Evolutionary conservation across 257 asterid species (phyloP).

Genomic region (Solanum pimpinellifolium): DNA sequence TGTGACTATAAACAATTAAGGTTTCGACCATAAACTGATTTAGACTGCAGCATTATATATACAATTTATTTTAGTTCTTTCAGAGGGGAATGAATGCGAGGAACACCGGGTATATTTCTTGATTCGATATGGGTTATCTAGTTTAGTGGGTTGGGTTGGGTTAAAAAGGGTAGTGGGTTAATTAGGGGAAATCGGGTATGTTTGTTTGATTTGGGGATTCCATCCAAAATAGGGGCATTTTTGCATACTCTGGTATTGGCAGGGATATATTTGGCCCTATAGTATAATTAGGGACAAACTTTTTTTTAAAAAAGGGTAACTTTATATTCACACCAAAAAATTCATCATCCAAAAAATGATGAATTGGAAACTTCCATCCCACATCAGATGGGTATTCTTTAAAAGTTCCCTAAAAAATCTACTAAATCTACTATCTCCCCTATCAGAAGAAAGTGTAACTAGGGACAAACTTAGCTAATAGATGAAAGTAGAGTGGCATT

Average conservation of each 20-base stretch:
- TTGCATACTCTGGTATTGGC: not conserved
- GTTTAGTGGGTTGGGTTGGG: not conserved
- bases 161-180: not conserved
- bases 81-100: not conserved
- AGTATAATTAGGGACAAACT: not conserved
- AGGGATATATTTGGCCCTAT: not conserved
- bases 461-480: not conserved
- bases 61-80: not conserved
- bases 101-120: not conserved
- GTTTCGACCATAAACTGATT: not conserved
- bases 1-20: not conserved
- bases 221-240: not conserved
- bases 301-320: not conserved
- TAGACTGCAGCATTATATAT: not conserved
- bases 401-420: no score
- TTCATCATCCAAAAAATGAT: no score
- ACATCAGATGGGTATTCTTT: no score
- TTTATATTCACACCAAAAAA: no score
- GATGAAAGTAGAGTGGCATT: not conserved
- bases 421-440: no score
- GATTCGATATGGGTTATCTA: not conserved
- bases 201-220: not conserved
- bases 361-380: no score
- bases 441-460: not conserved
- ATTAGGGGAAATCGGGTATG: not conserved